These are phyloP conservation scores for Metrosideros polymorpha DNA, from an alignment of 441 rosid species.

Conservation along the genomic window DNA sequence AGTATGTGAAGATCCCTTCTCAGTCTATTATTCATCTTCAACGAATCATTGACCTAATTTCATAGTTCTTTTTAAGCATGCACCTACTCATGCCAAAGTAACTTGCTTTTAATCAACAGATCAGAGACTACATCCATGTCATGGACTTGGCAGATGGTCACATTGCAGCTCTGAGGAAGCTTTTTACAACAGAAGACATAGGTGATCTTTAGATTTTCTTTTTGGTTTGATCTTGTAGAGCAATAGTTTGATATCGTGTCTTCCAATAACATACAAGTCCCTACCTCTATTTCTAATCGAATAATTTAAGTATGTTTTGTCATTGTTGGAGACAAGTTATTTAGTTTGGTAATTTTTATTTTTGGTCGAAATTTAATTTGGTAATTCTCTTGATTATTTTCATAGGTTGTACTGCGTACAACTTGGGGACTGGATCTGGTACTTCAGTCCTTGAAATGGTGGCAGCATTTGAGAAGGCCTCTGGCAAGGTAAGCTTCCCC, in stretches of 20 bases:
- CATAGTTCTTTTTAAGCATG: not conserved
- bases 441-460: conserved; percentile 73
- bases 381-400: not conserved
- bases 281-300: not conserved
- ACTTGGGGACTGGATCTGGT: conserved; percentile 60
- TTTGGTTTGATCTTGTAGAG: not conserved
- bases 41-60: not conserved
- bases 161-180: conserved; percentile 52
- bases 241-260: not conserved
- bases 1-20: conserved; percentile 20
- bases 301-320: not conserved
- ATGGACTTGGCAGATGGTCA: conserved; percentile 82
- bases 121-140: conserved; percentile 69
- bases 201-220: conserved; percentile 18
- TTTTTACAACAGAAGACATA: conserved; percentile 32
- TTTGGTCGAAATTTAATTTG: not conserved
- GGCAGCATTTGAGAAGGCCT: conserved; percentile 70
- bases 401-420: conserved; percentile 56
- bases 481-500: conserved; percentile 50
- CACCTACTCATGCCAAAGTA: not conserved
- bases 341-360: not conserved
- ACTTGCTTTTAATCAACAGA: conserved; percentile 21
- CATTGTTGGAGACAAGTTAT: not conserved
- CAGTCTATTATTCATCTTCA: not conserved
- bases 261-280: not conserved